Evolutionary conservation across 2,329 filamentous ascomycete species (phyloP).

Genomic region (Delphinella strobiligena): DNA sequence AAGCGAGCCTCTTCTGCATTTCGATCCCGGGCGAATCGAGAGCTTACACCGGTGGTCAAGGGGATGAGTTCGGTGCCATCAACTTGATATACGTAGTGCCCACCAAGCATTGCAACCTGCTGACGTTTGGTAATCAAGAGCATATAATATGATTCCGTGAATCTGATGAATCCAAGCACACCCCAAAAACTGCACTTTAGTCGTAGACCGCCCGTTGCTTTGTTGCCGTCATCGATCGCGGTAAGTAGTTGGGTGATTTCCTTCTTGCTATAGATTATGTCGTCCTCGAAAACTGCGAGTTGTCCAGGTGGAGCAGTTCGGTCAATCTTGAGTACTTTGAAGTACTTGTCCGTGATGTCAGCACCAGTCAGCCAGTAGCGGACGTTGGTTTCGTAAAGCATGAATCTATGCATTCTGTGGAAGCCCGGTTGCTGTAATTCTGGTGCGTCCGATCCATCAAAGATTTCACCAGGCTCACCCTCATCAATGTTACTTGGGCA

Average conservation of each 20-base stretch:
- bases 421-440: constrained; percentile 4
- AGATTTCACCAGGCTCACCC: not conserved
- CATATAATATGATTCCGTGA: constrained; percentile 96
- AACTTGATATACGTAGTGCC: constrained; percentile 91
- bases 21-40: constrained; percentile 62
- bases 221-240: constrained; percentile 91
- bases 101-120: constrained; percentile 90
- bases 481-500: not conserved
- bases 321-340: constrained; percentile 89
- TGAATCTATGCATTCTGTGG: constrained; percentile 78
- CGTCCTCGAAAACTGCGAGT: constrained; percentile 80
- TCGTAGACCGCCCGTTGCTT: constrained; percentile 76
- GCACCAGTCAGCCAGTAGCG: constrained; percentile 91
- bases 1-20: constrained; percentile 87
- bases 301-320: constrained; percentile 70
- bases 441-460: not conserved
- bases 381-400: constrained; percentile 88
- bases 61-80: constrained; percentile 88
- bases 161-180: constrained; percentile 84
- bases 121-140: constrained; percentile 89
- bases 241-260: constrained; percentile 91
- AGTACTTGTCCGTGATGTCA: constrained; percentile 78
- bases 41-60: constrained; percentile 57
- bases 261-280: constrained; percentile 81
- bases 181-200: constrained; percentile 89